A percentile compares a stretch with the other conserved stretches of the same genome.
Conservation (phyloP, 2,329 filamentous ascomycete genomes). For the Cladosporium velox region DNA sequence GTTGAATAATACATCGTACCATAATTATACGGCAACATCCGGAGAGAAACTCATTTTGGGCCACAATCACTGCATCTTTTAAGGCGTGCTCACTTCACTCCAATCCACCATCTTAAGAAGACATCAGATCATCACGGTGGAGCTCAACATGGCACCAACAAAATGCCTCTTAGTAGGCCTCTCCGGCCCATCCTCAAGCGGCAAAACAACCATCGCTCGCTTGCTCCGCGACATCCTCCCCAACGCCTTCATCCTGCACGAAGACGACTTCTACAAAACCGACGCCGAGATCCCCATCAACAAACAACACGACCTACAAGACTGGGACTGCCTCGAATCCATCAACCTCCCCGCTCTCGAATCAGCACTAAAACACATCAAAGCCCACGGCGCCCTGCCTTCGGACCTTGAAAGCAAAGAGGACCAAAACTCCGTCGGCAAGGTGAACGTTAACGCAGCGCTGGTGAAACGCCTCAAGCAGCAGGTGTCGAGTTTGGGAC, state of each 20-base stretch:
- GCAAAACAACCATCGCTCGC: slow-evolving; percentile 90
- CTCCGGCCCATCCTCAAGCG: slow-evolving; percentile 87
- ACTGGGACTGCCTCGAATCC: slow-evolving; percentile 89
- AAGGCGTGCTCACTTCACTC: background rate
- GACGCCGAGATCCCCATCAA: slow-evolving; percentile 65
- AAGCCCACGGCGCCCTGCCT: slow-evolving; percentile 63
- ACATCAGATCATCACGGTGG: background rate
- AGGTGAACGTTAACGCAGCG: slow-evolving; percentile 43
- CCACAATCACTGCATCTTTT: background rate
- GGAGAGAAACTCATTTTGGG: background rate
- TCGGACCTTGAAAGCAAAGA: slow-evolving; percentile 57
- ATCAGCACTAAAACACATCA: slow-evolving; percentile 69
- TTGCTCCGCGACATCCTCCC: slow-evolving; percentile 78
- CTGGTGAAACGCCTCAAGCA: slow-evolving; percentile 36
- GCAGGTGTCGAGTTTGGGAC: slow-evolving; percentile 28
- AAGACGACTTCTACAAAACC: slow-evolving; percentile 92
- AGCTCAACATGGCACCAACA: background rate
- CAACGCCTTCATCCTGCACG: slow-evolving; percentile 78
- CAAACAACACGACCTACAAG: slow-evolving; percentile 58
- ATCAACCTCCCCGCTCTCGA: slow-evolving; percentile 71
- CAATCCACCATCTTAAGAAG: background rate
- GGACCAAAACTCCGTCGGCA: slow-evolving; percentile 55
- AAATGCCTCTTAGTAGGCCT: slow-evolving; percentile 65
- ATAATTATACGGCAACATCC: background rate
- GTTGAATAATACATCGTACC: background rate